phyloP scores from a whole-genome alignment of 768 basidiomycete genomes.

The Macrocybe gigantea region DNA sequence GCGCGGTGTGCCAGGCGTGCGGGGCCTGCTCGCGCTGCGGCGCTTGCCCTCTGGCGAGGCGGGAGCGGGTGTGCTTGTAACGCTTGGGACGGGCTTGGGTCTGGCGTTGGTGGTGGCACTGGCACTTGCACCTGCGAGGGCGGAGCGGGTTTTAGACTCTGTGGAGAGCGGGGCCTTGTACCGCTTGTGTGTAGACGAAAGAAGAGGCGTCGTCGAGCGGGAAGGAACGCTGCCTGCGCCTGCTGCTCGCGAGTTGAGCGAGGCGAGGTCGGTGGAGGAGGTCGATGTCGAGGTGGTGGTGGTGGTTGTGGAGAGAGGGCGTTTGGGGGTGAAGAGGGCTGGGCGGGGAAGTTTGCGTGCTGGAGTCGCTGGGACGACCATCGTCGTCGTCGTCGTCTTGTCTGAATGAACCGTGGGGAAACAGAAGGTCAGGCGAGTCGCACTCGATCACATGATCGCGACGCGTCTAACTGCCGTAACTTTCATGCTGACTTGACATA shows the following conservation, averaged over 20 bases:
- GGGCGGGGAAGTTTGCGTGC: slow-evolving; percentile 32
- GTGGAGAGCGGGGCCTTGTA: slow-evolving; percentile 60
- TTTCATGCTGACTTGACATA: too few species aligned
- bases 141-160: slow-evolving; percentile 25
- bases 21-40: slow-evolving; percentile 30
- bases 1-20: slow-evolving; percentile 48
- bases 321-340: slow-evolving; percentile 51
- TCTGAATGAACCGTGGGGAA: neutral
- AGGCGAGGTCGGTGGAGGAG: slow-evolving; percentile 20
- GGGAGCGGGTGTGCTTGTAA: slow-evolving; percentile 52
- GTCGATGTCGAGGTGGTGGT: slow-evolving; percentile 15
- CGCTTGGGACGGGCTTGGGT: slow-evolving; percentile 32
- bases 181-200: slow-evolving; percentile 49
- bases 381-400: neutral
- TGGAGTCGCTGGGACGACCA: slow-evolving; percentile 22
- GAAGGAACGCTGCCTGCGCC: too few species aligned
- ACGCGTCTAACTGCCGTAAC: too few species aligned
- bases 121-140: neutral
- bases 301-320: slow-evolving; percentile 31
- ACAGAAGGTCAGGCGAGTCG: neutral
- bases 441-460: too few species aligned
- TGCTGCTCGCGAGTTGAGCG: slow-evolving; percentile 13
- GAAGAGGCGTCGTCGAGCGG: slow-evolving; percentile 15
- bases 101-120: slow-evolving; percentile 9
- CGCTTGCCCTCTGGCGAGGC: slow-evolving; percentile 13